These are phyloP conservation scores for Vanilla planifolia DNA, from an alignment of 106 monocot genomes.

Conservation along the genomic window DNA sequence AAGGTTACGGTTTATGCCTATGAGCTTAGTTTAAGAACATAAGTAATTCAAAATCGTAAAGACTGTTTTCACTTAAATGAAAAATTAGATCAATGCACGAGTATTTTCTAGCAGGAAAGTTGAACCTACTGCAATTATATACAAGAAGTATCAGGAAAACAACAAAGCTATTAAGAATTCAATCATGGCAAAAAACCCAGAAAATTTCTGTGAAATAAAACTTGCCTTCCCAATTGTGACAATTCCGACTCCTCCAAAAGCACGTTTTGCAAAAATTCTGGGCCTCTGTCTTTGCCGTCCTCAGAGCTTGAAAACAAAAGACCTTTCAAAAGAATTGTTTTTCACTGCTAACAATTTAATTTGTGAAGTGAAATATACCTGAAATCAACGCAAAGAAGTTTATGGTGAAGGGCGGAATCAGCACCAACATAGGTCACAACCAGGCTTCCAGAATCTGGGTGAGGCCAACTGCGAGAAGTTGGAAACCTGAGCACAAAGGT, in stretches of 20 bases:
- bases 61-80: no score
- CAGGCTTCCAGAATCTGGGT: slow-evolving; percentile 91
- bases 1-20: no score
- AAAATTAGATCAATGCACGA: no score
- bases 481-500: slow-evolving; percentile 92
- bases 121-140: no score
- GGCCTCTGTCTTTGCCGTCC: slow-evolving; percentile 12
- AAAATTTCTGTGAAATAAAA: neutral
- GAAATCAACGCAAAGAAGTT: slow-evolving; percentile 51
- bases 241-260: slow-evolving; percentile 72
- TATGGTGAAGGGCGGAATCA: slow-evolving; percentile 61
- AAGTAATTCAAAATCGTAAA: no score
- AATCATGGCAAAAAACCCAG: neutral
- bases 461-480: slow-evolving; percentile 95
- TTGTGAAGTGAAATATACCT: slow-evolving; percentile 30
- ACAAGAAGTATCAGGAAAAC: no score
- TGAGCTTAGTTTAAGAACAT: no score
- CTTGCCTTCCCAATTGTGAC: slow-evolving; percentile 68
- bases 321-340: neutral
- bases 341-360: neutral
- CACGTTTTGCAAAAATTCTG: slow-evolving; percentile 37
- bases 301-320: slow-evolving; percentile 1
- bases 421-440: slow-evolving; percentile 78
- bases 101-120: no score
- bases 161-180: neutral